Base-by-base conservation (phyloP, 768 basidiomycete species). In the Lepiota venenata region DNA sequence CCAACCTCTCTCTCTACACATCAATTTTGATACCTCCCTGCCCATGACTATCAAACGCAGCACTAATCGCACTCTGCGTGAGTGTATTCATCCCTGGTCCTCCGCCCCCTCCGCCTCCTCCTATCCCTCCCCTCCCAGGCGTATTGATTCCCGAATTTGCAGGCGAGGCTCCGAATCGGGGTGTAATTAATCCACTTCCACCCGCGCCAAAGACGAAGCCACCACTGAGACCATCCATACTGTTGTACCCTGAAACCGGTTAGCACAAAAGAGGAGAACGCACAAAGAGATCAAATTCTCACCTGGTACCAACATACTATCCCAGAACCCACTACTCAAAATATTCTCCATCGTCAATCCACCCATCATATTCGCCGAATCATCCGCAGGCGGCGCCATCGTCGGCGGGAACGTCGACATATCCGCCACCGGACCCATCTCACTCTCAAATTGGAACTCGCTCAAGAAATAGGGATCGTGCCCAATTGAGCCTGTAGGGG, bases 361-460 rank as follows among this genome's bases (percentile, higher is more conserved):
- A 54, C 70, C 70, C 35, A 75, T 65, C 58, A 63, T 56, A 18
- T 20, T 46, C 32, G 52, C 61, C 36, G 65, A 44, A 35, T 78
- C 75, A 52, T 72, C 73, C 36, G 66, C 44, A 50, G 77, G 74
- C 25, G 72, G 52, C 45, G 82, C 85, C 87, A 91, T 91, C 49
- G 87, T 91, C n/a, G 91, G 91, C 46, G 90, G 91, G 79, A 92
- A 92, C 51, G 84, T 90, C 44, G 86, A 81, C 61, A 92, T 84
- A 65, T 92, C 90, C 57, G 79, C 82, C 14, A 85, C 88, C 3
- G 88, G 89, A 0, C 90, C 91, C 87, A 91, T 91, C 74, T 93
- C 91, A 50, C 88, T 75, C 49, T 83, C 83, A 61, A 88, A 86
- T 56, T 86, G 82, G 69, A 85, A 90, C 61, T 83, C 82, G 57